phyloP scores from a whole-genome alignment of 192 early-diverging fungal species.

The Backusella parvicylindrica region DNA sequence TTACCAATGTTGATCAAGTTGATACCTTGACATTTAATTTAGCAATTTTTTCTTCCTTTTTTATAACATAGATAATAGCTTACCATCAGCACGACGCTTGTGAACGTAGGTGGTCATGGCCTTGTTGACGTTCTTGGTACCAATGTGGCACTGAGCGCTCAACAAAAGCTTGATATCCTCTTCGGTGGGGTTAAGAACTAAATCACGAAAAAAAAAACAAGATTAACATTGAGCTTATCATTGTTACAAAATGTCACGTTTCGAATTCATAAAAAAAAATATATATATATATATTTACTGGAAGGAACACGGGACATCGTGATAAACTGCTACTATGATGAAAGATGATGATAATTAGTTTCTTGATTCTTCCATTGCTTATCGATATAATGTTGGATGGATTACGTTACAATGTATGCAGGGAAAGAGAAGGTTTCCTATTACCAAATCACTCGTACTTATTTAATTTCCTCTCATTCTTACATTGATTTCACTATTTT shows the following conservation, averaged over 20 bases:
- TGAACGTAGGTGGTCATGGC: slow-evolving; percentile 94
- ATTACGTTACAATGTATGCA: slow-evolving; percentile 20
- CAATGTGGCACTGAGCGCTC: slow-evolving; percentile 95
- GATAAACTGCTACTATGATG: background rate
- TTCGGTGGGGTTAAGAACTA: slow-evolving; percentile 73
- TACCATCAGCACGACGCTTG: slow-evolving; percentile 95
- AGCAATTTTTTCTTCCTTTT: background rate
- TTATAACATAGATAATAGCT: background rate
- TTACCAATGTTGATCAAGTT: slow-evolving; percentile 99
- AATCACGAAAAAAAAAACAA: background rate
- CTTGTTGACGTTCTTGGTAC: slow-evolving; percentile 93
- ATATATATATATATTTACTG: background rate
- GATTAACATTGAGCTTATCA: background rate
- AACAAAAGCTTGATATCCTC: slow-evolving; percentile 92
- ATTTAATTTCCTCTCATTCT: background rate
- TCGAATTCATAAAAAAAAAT: background rate
- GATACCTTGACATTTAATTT: slow-evolving; percentile 74
- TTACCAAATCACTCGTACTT: background rate
- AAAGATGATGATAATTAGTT: background rate
- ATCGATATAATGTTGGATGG: background rate
- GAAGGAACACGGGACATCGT: slow-evolving; percentile 14
- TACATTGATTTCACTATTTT: background rate
- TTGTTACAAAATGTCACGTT: background rate
- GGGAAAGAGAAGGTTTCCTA: slow-evolving; percentile 20
- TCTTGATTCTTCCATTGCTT: background rate